These are phyloP conservation scores for Huntiella moniliformis DNA, from an alignment of 2,329 filamentous ascomycete genomes.

Conservation along the genomic window DNA sequence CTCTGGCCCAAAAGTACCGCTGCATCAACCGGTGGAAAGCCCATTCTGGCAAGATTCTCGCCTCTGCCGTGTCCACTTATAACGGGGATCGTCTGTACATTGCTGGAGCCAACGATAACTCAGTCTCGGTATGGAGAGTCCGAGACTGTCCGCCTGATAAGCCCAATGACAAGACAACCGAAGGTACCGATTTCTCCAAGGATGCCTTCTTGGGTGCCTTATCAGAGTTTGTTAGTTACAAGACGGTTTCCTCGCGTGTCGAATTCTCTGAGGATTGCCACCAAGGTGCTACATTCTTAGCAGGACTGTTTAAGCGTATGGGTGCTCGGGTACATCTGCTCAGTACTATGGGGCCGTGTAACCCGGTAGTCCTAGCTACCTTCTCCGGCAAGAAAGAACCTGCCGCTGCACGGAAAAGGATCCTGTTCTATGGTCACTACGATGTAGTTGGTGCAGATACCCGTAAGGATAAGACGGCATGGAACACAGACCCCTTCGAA, in stretches of 20 bases:
- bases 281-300: conserved; percentile 76
- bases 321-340: conserved; percentile 81
- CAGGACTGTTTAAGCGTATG: conserved; percentile 76
- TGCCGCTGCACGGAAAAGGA: conserved; percentile 53
- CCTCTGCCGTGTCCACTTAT: conserved; percentile 57
- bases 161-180: conserved; percentile 21
- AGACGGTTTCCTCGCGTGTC: conserved; percentile 72
- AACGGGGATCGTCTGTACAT: conserved; percentile 68
- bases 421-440: conserved; percentile 95
- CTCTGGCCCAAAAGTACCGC: conserved; percentile 63
- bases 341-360: conserved; percentile 59
- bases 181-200: conserved; percentile 8
- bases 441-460: conserved; percentile 86
- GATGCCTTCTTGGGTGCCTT: conserved; percentile 52
- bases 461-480: conserved; percentile 47
- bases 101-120: conserved; percentile 83
- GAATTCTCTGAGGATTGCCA: conserved; percentile 85
- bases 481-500: conserved; percentile 77
- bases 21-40: conserved; percentile 62
- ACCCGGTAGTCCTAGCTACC: conserved; percentile 82
- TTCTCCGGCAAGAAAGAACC: conserved; percentile 60
- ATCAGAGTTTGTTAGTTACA: conserved; percentile 74
- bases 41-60: conserved; percentile 71
- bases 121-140: conserved; percentile 75
- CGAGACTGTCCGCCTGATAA: conserved; percentile 23